These are phyloP conservation scores for Solanum hybrid DNA, from an alignment of 305 asterid genomes.

Conservation along the genomic window DNA sequence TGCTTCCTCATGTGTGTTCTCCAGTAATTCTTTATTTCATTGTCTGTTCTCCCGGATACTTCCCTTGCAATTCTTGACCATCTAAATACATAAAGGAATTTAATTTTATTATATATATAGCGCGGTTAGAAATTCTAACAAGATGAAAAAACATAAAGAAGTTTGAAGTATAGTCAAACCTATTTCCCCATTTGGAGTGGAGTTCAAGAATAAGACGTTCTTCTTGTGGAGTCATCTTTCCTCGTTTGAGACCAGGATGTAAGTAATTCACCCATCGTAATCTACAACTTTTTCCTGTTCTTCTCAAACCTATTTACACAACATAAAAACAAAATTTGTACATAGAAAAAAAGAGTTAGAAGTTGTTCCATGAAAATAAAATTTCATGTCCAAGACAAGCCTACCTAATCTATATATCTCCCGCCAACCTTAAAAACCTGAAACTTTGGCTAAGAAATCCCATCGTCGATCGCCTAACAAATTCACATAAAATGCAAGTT, in stretches of 20 bases:
- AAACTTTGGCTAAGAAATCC: constrained; percentile 96
- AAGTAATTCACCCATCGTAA: constrained; percentile 92
- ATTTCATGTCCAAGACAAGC: constrained; percentile 64
- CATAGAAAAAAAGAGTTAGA: constrained; percentile 11
- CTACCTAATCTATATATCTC: constrained; percentile 64
- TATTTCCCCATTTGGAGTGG: constrained; percentile 83
- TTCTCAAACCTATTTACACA: constrained; percentile 46
- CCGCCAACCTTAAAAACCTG: constrained; percentile 99
- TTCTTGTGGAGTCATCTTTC: constrained; percentile 73
- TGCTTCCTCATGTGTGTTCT: constrained; percentile 76
- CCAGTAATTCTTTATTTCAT: constrained; percentile 91
- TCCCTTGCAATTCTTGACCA: constrained; percentile 90
- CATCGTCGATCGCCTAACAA: constrained; percentile 84
- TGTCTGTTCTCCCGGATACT: constrained; percentile 83
- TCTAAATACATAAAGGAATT: constrained; percentile 18
- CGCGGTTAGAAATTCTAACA: neutral
- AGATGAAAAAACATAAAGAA: neutral
- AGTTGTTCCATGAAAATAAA: constrained; percentile 12
- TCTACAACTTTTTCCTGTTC: constrained; percentile 95
- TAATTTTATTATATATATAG: neutral
- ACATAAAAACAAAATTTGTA: neutral
- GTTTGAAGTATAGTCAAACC: constrained; percentile 19
- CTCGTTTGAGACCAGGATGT: constrained; percentile 77
- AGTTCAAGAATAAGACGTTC: constrained; percentile 67
- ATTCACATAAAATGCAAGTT: constrained; percentile 63